Base-by-base conservation (phyloP, 2,329 filamentous ascomycete species). In the Westerdykella sp. region DNA sequence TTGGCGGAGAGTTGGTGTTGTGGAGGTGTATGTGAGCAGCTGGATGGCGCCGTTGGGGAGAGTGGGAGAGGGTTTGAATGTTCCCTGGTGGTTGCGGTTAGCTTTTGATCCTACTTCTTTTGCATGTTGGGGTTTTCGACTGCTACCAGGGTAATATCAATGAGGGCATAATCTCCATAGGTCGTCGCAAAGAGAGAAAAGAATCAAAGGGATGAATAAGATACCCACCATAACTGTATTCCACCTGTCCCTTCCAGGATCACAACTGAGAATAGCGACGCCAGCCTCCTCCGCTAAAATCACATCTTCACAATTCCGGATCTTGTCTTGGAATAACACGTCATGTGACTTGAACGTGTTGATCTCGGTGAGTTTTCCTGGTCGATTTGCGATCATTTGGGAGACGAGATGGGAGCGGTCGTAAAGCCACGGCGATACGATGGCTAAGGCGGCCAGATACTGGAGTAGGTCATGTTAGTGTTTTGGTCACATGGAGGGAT, bases 241-340 rank as follows among this genome's bases (percentile, higher is more conserved):
- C 69, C 69, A 73, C 5, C 54, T 49, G 49, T 72, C 69, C 18
- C 71, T 47, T 12, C 65, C 67, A 0, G 64, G 57, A 45, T 73
- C 69, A 49, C 71, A 73, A 45, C 67, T 69, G 40, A 73, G 43
- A 5, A 73, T 54, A 6, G 67, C 68, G n/a, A 66, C 54, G 2
- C 65, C 65, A 21, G 56, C 49, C 1, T 54, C 47, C 25, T 67
- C 60, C 31, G 66, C 60, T n/a, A 72, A 23, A 5, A 69, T 44
- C 23, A 68, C 57, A 60, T 73, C 70, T 43, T 73, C 70, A 46
- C 70, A 73, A 44, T 73, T 73, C 5, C 65, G 55, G 9, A 73
- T 37, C 5, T 51, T 49, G 37, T 70, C 55, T 6, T 48, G 34
- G 37, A 69, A 69, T 32, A 57, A 58, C 31, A 70, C 40, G 11